Percentiles rank a stretch among this genome's conserved stretches.
Conservation (phyloP, 306 rosid genomes). For the Acmispon strigosus region DNA sequence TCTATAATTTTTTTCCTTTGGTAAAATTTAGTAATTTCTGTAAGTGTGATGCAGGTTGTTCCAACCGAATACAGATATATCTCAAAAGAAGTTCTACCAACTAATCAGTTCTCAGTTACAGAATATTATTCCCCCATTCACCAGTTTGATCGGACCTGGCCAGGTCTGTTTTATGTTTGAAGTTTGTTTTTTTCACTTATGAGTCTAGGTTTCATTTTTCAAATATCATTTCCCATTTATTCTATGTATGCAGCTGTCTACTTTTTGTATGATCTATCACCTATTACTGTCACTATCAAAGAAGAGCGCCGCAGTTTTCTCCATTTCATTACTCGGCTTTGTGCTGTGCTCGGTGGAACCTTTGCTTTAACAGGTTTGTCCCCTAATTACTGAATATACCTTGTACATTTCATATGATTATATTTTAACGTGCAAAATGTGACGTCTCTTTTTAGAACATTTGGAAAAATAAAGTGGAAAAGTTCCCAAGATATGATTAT, state of each 20-base stretch:
- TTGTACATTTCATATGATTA: not conserved
- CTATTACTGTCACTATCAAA: conserved; percentile 90
- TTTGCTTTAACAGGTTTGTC: conserved; percentile 86
- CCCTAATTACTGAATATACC: not conserved
- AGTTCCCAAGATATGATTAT: not conserved
- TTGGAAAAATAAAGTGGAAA: not conserved
- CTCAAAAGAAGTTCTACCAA: conserved; percentile 84
- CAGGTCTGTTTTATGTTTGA: conserved; percentile 53
- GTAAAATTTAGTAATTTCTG: not conserved
- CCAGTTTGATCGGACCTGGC: conserved; percentile 78
- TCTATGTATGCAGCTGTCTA: conserved; percentile 73
- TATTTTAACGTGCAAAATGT: not conserved
- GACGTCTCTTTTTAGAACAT: not conserved
- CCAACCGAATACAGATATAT: conserved; percentile 88
- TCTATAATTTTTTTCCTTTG: not conserved
- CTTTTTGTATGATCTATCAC: conserved; percentile 97
- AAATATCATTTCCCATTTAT: conserved; percentile 3
- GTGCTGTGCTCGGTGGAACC: conserved; percentile 96
- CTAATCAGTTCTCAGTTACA: conserved; percentile 95
- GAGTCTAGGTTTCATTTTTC: conserved; percentile 10
- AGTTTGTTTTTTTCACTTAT: conserved; percentile 5
- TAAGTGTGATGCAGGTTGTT: conserved; percentile 65
- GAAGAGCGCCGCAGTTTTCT: conserved; percentile 98
- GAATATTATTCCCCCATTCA: conserved; percentile 88
- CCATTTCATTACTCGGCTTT: conserved; percentile 92